Evolutionary conservation across 2,329 filamentous ascomycete species (phyloP), one percentile per base, ranked within the genome.

Genomic region (Ascochyta koolunga): DNA sequence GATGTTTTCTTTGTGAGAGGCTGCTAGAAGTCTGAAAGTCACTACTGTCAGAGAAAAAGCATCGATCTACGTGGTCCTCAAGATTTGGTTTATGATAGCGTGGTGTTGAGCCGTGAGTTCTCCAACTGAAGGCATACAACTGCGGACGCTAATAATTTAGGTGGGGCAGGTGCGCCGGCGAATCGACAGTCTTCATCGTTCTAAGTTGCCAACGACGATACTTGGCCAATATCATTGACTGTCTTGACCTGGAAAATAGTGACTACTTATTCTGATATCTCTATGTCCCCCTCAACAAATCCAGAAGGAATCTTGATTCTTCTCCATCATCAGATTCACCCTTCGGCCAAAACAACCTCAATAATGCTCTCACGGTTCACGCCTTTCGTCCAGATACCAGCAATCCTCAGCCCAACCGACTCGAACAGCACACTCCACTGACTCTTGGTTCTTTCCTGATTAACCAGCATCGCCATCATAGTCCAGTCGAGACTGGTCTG

Each of bases 391-490:
- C 38, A 50, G 13, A 50, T 9, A 13, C 22, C 16, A 9, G 18
- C 19, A 25, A 52, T 19, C 24, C 25, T 39, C 4, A 54, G 35
- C 7, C 50, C 38, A 3, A 18, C 15, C 2, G 16, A n/a, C 4
- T 22, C 37, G 3, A 43, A 37, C 38, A 48, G 39, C 15, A n/a
- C 18, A 8, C 9, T 18, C 52, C 52, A 50, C 10, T 46, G 32
- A 31, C 18, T 21, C 46, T 35, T 29, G 9, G 45, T 49, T 13
- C 50, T 39, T 18, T 57, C 44, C n/a, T 29, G 19, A 19, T 45
- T 37, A 11, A 35, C 41, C 6, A 39, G 15, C 10, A 47, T 32
- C 1, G 37, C 46, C 39, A 54, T 48, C 45, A 57, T 51, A 16
- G 36, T 40, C 8, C 52, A 24, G 33, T 51, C 49, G 3, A 43